Percentiles rank a stretch among this genome's conserved stretches.
phyloP scores from a whole-genome alignment of 169 alveolate species.

The Cryptosporidium sp. region DNA sequence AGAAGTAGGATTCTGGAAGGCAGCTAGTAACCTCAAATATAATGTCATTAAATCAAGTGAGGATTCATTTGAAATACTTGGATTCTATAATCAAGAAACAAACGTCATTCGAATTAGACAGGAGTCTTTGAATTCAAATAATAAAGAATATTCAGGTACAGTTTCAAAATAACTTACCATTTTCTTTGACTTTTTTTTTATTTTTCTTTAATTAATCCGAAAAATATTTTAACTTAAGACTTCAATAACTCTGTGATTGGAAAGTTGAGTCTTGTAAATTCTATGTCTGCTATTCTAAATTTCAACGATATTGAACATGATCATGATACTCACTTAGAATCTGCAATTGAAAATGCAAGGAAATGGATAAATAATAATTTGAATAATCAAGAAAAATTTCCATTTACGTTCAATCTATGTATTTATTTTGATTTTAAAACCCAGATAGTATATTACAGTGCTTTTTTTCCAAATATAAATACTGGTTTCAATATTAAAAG shows the following conservation, averaged over 20 bases:
- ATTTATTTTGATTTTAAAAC: constrained; percentile 51
- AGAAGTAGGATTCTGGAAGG: constrained; percentile 65
- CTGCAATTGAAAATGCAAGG: not conserved
- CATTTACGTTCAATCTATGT: constrained; percentile 18
- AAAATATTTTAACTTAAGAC: constrained; percentile 2
- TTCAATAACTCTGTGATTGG: constrained; percentile 24
- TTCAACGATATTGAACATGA: not conserved
- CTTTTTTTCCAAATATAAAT: not conserved
- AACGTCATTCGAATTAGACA: constrained; percentile 42
- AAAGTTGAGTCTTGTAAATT: constrained; percentile 5
- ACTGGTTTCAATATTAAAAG: not conserved
- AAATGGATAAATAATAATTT: not conserved
- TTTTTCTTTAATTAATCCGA: not conserved
- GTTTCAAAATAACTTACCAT: not conserved
- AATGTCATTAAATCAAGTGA: constrained; percentile 31
- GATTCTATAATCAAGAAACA: constrained; percentile 38
- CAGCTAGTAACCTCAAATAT: constrained; percentile 11
- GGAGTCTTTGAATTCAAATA: constrained; percentile 19
- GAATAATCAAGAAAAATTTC: constrained; percentile 2
- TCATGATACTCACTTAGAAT: not conserved
- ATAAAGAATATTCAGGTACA: constrained; percentile 19
- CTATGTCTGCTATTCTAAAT: constrained; percentile 5
- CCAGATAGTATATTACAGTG: constrained; percentile 39
- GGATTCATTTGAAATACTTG: constrained; percentile 18
- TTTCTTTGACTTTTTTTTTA: not conserved